Percentiles rank a stretch among this genome's conserved stretches.
These are phyloP conservation scores for Tylopilus plumbeoviolaceoides DNA, from an alignment of 768 basidiomycete species.

Conservation along the genomic window DNA sequence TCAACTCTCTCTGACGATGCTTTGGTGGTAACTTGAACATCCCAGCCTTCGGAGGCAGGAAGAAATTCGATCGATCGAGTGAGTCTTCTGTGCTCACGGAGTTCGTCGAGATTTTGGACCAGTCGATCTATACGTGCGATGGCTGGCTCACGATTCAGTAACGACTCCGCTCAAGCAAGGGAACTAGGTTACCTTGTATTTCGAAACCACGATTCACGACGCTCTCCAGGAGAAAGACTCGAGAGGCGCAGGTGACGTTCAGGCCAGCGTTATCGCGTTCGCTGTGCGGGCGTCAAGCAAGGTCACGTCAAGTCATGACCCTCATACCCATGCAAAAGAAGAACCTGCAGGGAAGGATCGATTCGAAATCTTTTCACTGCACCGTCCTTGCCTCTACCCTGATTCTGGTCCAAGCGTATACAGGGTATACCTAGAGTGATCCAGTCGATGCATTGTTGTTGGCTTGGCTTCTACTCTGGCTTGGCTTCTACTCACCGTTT, in stretches of 20 bases:
- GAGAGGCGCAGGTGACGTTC: conserved; percentile 74
- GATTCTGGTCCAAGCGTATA: conserved; percentile 71
- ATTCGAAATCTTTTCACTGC: conserved; percentile 68
- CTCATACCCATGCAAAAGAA: conserved; percentile 75
- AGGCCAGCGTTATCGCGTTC: conserved; percentile 85
- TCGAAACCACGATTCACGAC: conserved; percentile 88
- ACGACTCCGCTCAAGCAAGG: not conserved
- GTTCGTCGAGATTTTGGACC: conserved; percentile 61
- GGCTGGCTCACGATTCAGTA: conserved; percentile 40
- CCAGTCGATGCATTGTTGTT: not conserved
- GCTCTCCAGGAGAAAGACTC: conserved; percentile 77
- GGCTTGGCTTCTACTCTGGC: conserved; percentile 9
- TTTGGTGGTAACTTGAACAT: conserved; percentile 72
- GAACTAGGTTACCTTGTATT: conserved; percentile 57
- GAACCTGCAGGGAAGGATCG: conserved; percentile 62
- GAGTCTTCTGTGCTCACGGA: conserved; percentile 67
- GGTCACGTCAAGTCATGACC: not conserved
- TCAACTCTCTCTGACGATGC: conserved; percentile 72
- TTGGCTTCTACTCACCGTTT: conserved; percentile 45
- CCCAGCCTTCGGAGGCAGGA: conserved; percentile 78
- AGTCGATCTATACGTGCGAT: conserved; percentile 89
- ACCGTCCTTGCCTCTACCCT: conserved; percentile 43
- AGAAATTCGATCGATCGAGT: conserved; percentile 80
- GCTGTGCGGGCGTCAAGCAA: conserved; percentile 32
- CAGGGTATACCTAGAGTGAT: conserved; percentile 50